Percentiles rank a stretch among this genome's conserved stretches.
Evolutionary conservation across 768 basidiomycete species (phyloP).

Genomic region (Filobasidium wieringae): DNA sequence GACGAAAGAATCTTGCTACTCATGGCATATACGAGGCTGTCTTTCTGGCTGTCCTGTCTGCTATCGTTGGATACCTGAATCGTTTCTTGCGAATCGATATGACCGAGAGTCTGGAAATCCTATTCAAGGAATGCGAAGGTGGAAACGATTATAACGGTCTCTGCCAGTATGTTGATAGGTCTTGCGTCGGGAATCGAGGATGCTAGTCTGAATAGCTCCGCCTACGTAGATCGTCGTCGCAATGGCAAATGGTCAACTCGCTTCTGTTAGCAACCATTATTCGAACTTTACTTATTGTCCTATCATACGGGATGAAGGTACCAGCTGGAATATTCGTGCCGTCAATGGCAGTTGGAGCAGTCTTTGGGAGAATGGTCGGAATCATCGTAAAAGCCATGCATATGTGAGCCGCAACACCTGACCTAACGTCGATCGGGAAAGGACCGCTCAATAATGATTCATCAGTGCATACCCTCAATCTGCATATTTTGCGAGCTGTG

Average conservation of each 20-base stretch:
- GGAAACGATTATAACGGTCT: conserved; percentile 81
- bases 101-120: conserved; percentile 88
- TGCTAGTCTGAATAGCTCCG: not conserved
- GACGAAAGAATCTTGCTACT: conserved; percentile 71
- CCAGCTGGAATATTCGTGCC: conserved; percentile 97
- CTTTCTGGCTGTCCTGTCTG: conserved; percentile 71
- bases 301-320: conserved; percentile 92
- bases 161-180: conserved; percentile 65
- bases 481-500: conserved; percentile 79
- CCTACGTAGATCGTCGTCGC: conserved; percentile 58
- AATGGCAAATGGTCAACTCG: conserved; percentile 92
- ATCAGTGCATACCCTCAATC: conserved; percentile 65
- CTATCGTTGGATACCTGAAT: conserved; percentile 86
- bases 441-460: not conserved
- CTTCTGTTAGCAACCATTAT: conserved; percentile 82
- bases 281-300: conserved; percentile 68
- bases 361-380: conserved; percentile 93
- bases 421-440: not conserved
- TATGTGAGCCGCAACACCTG: conserved; percentile 44
- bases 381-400: conserved; percentile 91
- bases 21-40: conserved; percentile 85
- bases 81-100: conserved; percentile 91
- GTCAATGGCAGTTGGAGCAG: conserved; percentile 96
- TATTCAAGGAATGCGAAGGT: conserved; percentile 92
- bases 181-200: not conserved